A percentile compares a stretch with the other conserved stretches of the same genome.
phyloP scores from a whole-genome alignment of 1,139 yeast species.

The Yamadazyma epiphylla region DNA sequence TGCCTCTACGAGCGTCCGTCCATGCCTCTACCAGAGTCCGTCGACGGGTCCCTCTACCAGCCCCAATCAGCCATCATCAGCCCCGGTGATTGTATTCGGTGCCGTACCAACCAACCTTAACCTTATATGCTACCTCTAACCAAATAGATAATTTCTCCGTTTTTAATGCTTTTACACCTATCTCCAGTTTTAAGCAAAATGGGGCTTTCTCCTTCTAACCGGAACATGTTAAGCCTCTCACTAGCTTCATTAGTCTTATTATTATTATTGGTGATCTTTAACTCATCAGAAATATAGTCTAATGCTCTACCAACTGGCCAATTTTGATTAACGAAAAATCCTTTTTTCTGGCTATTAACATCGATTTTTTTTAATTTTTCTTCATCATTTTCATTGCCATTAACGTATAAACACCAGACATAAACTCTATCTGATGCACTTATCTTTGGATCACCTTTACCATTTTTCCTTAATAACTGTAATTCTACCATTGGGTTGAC shows the following conservation, averaged over 20 bases:
- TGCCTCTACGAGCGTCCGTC: no score
- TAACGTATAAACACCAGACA: conserved; percentile 52
- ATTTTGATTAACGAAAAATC: conserved; percentile 52
- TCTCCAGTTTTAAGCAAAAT: conserved; percentile 27
- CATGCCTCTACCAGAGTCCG: no score
- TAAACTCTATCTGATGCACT: conserved; percentile 56
- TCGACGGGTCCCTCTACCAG: no score
- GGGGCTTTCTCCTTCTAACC: conserved; percentile 21
- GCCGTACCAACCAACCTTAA: no score
- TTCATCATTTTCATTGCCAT: conserved; percentile 28
- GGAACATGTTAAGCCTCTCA: conserved; percentile 46
- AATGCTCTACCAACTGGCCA: conserved; percentile 80
- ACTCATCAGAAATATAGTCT: conserved; percentile 58
- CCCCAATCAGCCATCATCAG: no score
- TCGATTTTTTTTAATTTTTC: conserved; percentile 22
- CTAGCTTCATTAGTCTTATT: conserved; percentile 42
- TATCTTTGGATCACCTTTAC: conserved; percentile 68
- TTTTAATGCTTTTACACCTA: conserved; percentile 27
- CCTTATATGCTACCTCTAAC: conserved; percentile 22
- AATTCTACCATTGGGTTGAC: conserved; percentile 21
- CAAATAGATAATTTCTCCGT: conserved; percentile 43
- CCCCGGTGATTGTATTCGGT: no score
- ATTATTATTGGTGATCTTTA: conserved; percentile 56
- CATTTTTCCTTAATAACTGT: conserved; percentile 41
- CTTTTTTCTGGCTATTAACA: conserved; percentile 24